Base-by-base conservation (phyloP, 139 green algal species). In the Limnomonas spitsbergensis region DNA sequence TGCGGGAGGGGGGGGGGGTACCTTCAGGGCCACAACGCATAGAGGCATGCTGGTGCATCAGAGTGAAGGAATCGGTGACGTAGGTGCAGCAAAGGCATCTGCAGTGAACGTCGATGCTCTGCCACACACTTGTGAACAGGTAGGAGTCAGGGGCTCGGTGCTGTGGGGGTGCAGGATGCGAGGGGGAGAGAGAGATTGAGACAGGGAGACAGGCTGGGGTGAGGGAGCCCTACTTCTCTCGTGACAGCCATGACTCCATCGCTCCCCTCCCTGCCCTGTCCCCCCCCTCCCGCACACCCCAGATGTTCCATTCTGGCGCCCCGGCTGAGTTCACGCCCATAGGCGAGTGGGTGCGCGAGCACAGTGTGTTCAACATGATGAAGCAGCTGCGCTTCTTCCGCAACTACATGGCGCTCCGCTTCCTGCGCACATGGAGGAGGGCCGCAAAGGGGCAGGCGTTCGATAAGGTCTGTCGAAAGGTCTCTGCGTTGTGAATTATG, bases 311-410 rank as follows among this genome's bases (percentile, higher is more conserved):
- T 7, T 40, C 20, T 32, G 73, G 73, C 34, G 35, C 73, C 38
- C 39, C 56, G 2, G 3, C 84, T 4, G 85, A 90, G 82, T 90
- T 88, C 78, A 90, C 81, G 6, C 81, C 85, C 29, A 79, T 89
- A 32, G 81, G 84, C 3, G 80, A 89, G 72, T 91, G 87, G 87
- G 81, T 91, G 54, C 79, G 83, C 1, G 86, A 90, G 83, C 81
- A 81, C 31, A 82, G 72, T 24, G 78, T 85, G 38, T 90, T 83
- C 79, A 89, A 89, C 78, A 84, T 89, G 77, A 90, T 90, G 83
- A 83, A 83, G 80, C 77, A 89, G 84, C 80, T 91, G 66, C 73
- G 69, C 26, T 86, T 90, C 78, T 90, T 89, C 79, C 56, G 69
- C 0, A 86, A 79, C 31, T 90, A 87, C 76, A 79, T 88, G 72